Evolutionary conservation across 2,329 filamentous ascomycete genomes (phyloP), one percentile per base, ranked within the genome.

Genomic region (Colletotrichum endophyticum): DNA sequence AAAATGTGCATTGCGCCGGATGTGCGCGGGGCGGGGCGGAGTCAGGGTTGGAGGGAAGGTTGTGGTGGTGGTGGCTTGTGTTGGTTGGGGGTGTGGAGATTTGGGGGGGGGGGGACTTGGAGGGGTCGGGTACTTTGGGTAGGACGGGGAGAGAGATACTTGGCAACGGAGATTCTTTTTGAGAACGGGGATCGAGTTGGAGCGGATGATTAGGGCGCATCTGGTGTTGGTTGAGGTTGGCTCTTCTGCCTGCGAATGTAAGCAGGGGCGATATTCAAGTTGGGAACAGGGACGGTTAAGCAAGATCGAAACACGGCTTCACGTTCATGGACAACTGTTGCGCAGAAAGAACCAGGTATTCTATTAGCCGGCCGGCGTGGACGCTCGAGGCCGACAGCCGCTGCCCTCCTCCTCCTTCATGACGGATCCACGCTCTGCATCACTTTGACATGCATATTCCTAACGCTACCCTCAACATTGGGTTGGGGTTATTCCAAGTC

Each of bases 291-390:
- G 44, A 4, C 19, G 11, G 44, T 49, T 4, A 3, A 22, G 39
- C 19, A n/a, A 22, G 19, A n/a, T 49, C 0, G 44, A 4, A 22
- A n/a, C 11, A 49, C 6, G 11, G 22, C 61, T 27, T 36, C 61
- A 63, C 61, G 16, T 11, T 30, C 57, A 30, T 30, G 27, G 15
- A 27, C 22, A 1, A 12, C 8, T 61, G 15, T 16, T 32, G 49
- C 61, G 57, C 64, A 69, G 39, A 75, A 73, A 76, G 62, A 68
- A 64, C n/a, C 56, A 64, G 64, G 59, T 76, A 69, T 56, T 73
- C 73, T 69, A 69, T 73, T 76, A 64, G 57, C 27, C 63, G 44
- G 63, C 36, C 63, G 34, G 63, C 39, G 39, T 16, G 4, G 32
- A 30, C 15, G 36, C 22, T 44, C 34, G 34, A 22, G 34, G 62